Evolutionary conservation across 305 asterid species (phyloP).

Genomic region (Solanum aculeatissimum): DNA sequence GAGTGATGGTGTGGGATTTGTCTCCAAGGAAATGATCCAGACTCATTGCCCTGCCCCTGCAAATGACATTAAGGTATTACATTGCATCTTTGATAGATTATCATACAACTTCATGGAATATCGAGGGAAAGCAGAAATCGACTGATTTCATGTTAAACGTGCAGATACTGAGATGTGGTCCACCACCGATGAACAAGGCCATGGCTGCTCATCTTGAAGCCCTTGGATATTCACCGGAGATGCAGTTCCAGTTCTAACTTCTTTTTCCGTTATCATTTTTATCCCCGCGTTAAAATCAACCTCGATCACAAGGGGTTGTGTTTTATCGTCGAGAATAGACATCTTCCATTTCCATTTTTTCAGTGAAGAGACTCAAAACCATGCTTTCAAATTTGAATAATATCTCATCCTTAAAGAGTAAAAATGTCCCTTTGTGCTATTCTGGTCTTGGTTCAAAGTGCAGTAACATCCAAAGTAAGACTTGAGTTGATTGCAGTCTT

Average conservation of each 20-base stretch:
- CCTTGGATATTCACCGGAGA: slow-evolving; percentile 55
- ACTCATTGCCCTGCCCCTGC: slow-evolving; percentile 79
- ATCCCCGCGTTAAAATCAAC: background rate
- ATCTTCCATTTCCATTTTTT: background rate
- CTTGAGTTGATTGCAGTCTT: background rate
- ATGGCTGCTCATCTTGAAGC: slow-evolving; percentile 87
- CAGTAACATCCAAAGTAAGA: background rate
- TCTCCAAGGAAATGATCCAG: slow-evolving; percentile 88
- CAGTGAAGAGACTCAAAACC: background rate
- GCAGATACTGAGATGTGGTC: slow-evolving; percentile 74
- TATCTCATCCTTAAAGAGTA: background rate
- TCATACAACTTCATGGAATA: background rate
- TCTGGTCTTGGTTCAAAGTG: background rate
- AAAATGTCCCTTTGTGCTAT: background rate
- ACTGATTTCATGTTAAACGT: background rate
- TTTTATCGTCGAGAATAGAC: background rate
- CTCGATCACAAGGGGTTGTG: background rate
- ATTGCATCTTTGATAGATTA: background rate
- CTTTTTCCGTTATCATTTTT: background rate
- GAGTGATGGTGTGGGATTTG: slow-evolving; percentile 86
- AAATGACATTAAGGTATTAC: slow-evolving; percentile 51
- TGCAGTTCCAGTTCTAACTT: slow-evolving; percentile 72
- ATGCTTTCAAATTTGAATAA: background rate
- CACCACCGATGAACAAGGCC: slow-evolving; percentile 93
- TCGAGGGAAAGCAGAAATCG: background rate